These are phyloP conservation scores for Mrakia frigida DNA, from an alignment of 768 basidiomycete genomes.

Conservation along the genomic window DNA sequence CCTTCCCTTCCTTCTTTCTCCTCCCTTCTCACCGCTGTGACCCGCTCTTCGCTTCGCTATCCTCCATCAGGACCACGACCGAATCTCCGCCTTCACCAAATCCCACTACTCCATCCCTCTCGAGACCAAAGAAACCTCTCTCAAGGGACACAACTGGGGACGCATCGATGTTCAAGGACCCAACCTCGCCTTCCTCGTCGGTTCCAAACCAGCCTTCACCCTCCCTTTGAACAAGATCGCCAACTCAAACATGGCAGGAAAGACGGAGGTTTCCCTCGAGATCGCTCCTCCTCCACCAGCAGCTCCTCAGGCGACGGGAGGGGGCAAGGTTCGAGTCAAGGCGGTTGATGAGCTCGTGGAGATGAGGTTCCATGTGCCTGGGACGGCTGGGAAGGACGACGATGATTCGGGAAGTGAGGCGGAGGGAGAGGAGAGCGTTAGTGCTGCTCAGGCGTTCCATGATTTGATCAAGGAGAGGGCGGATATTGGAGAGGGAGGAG, in stretches of 20 bases:
- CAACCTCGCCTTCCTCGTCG: constrained; percentile 85
- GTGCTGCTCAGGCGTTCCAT: constrained; percentile 94
- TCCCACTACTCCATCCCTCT: constrained; percentile 79
- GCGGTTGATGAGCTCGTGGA: constrained; percentile 82
- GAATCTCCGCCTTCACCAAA: constrained; percentile 70
- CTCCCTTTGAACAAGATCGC: constrained; percentile 78
- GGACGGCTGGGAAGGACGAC: constrained; percentile 49
- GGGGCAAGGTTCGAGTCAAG: constrained; percentile 47
- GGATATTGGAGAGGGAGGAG: constrained; percentile 77
- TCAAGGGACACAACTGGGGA: constrained; percentile 99
- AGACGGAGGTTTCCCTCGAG: constrained; percentile 98
- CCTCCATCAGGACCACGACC: constrained; percentile 71
- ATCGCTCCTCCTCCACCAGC: constrained; percentile 49
- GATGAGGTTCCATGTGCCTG: constrained; percentile 93
- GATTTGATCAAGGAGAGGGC: constrained; percentile 94
- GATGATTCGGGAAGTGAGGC: constrained; percentile 51
- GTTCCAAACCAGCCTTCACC: constrained; percentile 82
- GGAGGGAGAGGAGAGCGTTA: constrained; percentile 54
- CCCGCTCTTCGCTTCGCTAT: not conserved
- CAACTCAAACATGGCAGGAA: constrained; percentile 96
- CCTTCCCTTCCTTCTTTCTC: not conserved
- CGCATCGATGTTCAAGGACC: constrained; percentile 87
- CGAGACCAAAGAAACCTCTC: constrained; percentile 76
- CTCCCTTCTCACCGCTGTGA: not conserved
- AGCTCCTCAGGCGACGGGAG: constrained; percentile 32